Evolutionary conservation across 371 early-diverging fungal species (phyloP).

Genomic region (Dichotomocladium elegans): DNA sequence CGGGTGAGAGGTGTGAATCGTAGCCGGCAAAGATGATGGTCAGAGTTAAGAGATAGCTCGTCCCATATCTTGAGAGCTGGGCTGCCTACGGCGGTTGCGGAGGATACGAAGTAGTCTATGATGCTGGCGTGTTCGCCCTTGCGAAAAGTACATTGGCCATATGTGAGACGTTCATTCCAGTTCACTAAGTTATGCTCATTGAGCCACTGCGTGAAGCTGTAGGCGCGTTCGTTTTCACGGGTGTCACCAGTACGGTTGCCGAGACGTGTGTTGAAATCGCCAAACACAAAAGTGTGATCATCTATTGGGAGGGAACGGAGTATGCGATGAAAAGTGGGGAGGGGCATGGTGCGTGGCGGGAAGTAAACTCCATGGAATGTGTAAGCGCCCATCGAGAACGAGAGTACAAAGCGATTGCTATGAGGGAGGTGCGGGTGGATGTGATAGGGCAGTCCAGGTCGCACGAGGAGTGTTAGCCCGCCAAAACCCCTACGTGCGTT

Average conservation of each 20-base stretch:
- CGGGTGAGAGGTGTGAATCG: neutral
- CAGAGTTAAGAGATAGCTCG: neutral
- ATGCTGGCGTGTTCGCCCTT: neutral
- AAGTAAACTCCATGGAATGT: slow-evolving; percentile 1
- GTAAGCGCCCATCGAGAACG: neutral
- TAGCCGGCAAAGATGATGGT: neutral
- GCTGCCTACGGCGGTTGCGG: neutral
- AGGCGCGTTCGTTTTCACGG: neutral
- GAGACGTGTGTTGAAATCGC: slow-evolving; percentile 3
- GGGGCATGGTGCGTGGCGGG: neutral
- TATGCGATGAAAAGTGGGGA: neutral
- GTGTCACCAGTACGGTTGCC: neutral
- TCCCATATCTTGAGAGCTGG: neutral
- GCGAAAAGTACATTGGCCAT: neutral
- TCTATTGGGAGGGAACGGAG: neutral
- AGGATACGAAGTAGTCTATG: slow-evolving; percentile 1
- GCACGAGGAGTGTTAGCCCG: neutral
- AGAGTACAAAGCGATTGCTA: neutral
- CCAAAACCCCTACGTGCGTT: neutral
- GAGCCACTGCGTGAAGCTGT: neutral
- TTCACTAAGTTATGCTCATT: neutral
- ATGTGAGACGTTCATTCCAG: neutral
- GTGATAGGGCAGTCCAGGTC: neutral
- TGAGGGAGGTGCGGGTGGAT: neutral
- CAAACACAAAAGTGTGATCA: neutral